These are phyloP conservation scores for Colletotrichum nymphaeae DNA, from an alignment of 2,329 filamentous ascomycete species.

Conservation along the genomic window DNA sequence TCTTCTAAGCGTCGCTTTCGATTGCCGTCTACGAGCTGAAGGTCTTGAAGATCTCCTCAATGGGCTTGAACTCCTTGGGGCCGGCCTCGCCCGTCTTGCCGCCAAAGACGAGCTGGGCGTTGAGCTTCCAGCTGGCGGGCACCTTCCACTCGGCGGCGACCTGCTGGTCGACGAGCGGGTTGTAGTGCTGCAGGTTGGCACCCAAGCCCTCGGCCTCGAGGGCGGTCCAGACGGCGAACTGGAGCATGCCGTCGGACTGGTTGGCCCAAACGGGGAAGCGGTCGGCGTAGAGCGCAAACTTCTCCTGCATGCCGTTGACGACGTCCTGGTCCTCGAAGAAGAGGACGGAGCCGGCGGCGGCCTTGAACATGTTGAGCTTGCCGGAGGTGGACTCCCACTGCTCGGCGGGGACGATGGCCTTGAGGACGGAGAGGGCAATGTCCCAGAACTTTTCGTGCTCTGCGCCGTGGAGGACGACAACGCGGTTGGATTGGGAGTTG, in stretches of 20 bases:
- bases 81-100: constrained; percentile 65
- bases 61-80: constrained; percentile 72
- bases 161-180: constrained; percentile 83
- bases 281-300: constrained; percentile 80
- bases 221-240: constrained; percentile 83
- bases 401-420: constrained; percentile 75
- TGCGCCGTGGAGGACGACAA: constrained; percentile 81
- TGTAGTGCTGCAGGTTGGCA: constrained; percentile 94
- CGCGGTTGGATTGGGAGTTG: constrained; percentile 87
- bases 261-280: constrained; percentile 82
- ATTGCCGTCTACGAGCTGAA: constrained; percentile 60
- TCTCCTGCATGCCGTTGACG: constrained; percentile 73
- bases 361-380: constrained; percentile 70
- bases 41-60: constrained; percentile 76
- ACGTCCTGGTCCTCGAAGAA: constrained; percentile 85
- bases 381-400: constrained; percentile 64
- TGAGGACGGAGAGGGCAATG: constrained; percentile 72
- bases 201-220: constrained; percentile 87
- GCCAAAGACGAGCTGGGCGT: constrained; percentile 89
- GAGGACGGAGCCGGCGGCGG: constrained; percentile 82
- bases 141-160: constrained; percentile 77
- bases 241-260: constrained; percentile 85
- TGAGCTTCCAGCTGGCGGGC: constrained; percentile 79
- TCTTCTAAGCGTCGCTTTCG: not conserved
- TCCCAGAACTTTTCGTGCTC: constrained; percentile 94